Evolutionary conservation across 129 eudicot species (phyloP).

Genomic region (Saposhnikovia divaricata): DNA sequence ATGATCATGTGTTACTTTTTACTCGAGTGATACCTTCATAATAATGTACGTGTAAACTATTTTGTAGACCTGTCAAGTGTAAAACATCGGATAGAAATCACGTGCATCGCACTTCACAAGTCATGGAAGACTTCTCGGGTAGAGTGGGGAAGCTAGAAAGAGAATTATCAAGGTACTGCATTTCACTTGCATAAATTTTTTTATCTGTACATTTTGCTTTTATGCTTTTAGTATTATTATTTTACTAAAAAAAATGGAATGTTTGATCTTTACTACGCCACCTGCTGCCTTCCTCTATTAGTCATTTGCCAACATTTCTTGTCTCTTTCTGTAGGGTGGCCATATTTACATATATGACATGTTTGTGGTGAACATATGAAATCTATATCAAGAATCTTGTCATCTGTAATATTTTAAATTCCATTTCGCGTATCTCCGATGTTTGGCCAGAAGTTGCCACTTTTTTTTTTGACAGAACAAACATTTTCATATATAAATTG

Average conservation of each 20-base stretch:
- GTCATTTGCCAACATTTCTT: not conserved
- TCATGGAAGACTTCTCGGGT: slow-evolving; percentile 36
- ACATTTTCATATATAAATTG: too few relatives aligned
- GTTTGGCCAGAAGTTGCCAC: not conserved
- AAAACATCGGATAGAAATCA: slow-evolving; percentile 28
- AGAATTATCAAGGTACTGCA: slow-evolving; percentile 54
- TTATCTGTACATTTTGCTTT: not conserved
- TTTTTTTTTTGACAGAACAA: too few relatives aligned
- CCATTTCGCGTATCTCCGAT: not conserved
- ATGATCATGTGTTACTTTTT: not conserved
- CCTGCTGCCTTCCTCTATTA: not conserved
- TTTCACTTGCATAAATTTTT: not conserved
- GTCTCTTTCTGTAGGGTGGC: not conserved
- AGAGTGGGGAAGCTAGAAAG: slow-evolving; percentile 56
- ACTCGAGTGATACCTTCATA: not conserved
- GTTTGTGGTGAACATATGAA: not conserved
- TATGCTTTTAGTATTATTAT: not conserved
- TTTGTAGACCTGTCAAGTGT: slow-evolving; percentile 29
- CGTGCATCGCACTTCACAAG: slow-evolving; percentile 34
- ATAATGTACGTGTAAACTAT: not conserved
- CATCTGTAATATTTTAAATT: not conserved
- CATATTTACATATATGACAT: not conserved
- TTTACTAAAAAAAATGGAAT: not conserved
- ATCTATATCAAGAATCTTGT: not conserved
- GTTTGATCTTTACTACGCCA: not conserved